Evolutionary conservation across 352 stramenopile genomes (phyloP), one percentile per base, ranked within the genome.

Genomic region (Phytophthora syringae): DNA sequence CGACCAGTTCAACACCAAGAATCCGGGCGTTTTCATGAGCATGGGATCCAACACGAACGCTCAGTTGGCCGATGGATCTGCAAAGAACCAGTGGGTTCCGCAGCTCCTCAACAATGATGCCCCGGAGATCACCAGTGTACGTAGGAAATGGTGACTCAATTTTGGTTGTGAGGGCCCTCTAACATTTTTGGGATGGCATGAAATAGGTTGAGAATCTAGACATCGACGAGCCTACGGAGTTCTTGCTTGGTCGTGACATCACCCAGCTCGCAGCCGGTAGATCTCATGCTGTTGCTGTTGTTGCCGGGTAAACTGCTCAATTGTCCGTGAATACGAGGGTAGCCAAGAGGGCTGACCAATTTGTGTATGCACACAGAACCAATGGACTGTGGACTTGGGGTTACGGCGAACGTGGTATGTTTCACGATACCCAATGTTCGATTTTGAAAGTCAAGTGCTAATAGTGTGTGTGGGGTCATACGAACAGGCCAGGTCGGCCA

Each of bases 21-120:
- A 81, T 22, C 86, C 82, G 20, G 86, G 86, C 24, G 86, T 94
- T 13, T 86, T 90, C 52, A 92, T 94, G 83, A 85, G 76, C 37
- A 90, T 94, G 83, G 86, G 86, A 3, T 85, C 73, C 24, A 94
- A 94, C 60, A 75, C 67, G 2, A 79, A 94, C 45, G 83, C 73
- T 1, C 86, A 94, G 48, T 60, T 94, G 0, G 86, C 72, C 6
- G 86, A 94, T 61, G 83, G 70, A 21, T 82, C 76, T 0, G 72
- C 72, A n/a, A 89, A 89, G 52, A 92, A 94, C 64, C 86, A 94
- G 58, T 94, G 86, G 86, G 82, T 94, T 10, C 86, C 86, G 0
- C 86, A 92, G 58, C 68, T 88, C 2, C 60, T 94, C 11, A 94
- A 94, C 64, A 90, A 90, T 45, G 77, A 92, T 22, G 79, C 76